phyloP scores from a whole-genome alignment of 2,329 filamentous ascomycete genomes.

The Penicillium sp. region DNA sequence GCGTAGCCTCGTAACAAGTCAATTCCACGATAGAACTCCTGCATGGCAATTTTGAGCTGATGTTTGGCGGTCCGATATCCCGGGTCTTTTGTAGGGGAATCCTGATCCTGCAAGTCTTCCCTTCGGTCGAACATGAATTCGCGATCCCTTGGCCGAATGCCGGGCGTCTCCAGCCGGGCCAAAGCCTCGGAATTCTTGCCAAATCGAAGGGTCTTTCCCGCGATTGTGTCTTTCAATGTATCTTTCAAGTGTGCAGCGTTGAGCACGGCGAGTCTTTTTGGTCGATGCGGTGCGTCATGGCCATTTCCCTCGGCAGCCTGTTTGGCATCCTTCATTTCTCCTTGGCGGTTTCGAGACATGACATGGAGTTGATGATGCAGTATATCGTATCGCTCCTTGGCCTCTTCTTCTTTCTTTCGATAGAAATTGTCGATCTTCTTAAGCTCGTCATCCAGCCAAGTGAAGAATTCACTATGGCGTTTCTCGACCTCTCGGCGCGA shows the following conservation, averaged over 20 bases:
- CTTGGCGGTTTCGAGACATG: slow-evolving; percentile 81
- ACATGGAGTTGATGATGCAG: slow-evolving; percentile 86
- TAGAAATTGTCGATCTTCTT: slow-evolving; percentile 94
- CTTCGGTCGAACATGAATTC: slow-evolving; percentile 40
- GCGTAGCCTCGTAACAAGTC: slow-evolving; percentile 92
- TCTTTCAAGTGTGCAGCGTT: slow-evolving; percentile 25
- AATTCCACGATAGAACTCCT: slow-evolving; percentile 90
- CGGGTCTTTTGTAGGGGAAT: slow-evolving; percentile 60
- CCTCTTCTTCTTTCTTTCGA: slow-evolving; percentile 82
- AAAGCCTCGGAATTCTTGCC: slow-evolving; percentile 61
- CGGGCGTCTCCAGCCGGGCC: slow-evolving; percentile 49
- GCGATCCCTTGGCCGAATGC: slow-evolving; percentile 36
- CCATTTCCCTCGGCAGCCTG: slow-evolving; percentile 29
- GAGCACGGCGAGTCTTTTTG: slow-evolving; percentile 31
- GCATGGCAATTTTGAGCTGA: slow-evolving; percentile 86
- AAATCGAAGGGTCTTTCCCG: slow-evolving; percentile 49
- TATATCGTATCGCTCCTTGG: slow-evolving; percentile 69
- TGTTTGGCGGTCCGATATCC: slow-evolving; percentile 85
- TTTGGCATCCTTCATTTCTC: slow-evolving; percentile 65
- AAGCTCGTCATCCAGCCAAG: slow-evolving; percentile 80
- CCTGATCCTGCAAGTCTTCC: slow-evolving; percentile 55
- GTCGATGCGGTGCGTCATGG: slow-evolving; percentile 22
- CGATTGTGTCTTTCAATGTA: slow-evolving; percentile 37
- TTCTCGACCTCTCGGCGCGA: slow-evolving; percentile 68
- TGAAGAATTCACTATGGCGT: slow-evolving; percentile 81